Evolutionary conservation across 345 rosid genomes (phyloP), one percentile per base, ranked within the genome.

Genomic region (Syzygium grande): DNA sequence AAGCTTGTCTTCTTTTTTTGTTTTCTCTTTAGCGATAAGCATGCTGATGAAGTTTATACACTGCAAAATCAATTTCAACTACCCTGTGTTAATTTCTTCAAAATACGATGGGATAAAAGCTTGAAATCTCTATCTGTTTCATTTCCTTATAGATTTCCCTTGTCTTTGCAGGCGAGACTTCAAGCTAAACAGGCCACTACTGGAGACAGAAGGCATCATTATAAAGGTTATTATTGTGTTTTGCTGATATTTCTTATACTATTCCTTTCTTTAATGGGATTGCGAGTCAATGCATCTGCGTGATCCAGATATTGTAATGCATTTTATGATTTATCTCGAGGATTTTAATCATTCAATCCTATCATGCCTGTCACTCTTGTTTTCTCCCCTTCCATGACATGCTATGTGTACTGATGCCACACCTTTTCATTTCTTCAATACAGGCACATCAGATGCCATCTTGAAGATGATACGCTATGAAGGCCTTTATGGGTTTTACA

Each of bases 401-500:
- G 49, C 49, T 25, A 19, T 34, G 83, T 38, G 27, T 10, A 38
- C 83, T 73, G 49, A 73, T 38, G 83, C 46, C 21, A 7, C 22
- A 11, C 49, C 19, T 19, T 22, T 38, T 73, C 83, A 73, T 73
- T 38, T 55, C 87, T 22, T 87, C 51, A 41, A 85, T 86, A 10
- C 61, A 98, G 99, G 99, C 58, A 96, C 98, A 17, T 43, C 90
- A 46, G 99, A 98, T 77, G 99, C 99, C 29, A 92, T 97, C 84
- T 90, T 96, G 89, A 97, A 98, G 93, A 97, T 96, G 98, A 93
- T 98, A 52, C 94, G 77, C 11, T 93, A 96, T 6, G 99, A 98
- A 93, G 99, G 99, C 52, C 89, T 93, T 52, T 86, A 91, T 29
- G 96, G 99, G 43, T 97, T 98, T 90, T 98, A 98, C 95, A 95